Conservation (phyloP, 768 basidiomycete genomes). For the Lactarius evosmus region DNA sequence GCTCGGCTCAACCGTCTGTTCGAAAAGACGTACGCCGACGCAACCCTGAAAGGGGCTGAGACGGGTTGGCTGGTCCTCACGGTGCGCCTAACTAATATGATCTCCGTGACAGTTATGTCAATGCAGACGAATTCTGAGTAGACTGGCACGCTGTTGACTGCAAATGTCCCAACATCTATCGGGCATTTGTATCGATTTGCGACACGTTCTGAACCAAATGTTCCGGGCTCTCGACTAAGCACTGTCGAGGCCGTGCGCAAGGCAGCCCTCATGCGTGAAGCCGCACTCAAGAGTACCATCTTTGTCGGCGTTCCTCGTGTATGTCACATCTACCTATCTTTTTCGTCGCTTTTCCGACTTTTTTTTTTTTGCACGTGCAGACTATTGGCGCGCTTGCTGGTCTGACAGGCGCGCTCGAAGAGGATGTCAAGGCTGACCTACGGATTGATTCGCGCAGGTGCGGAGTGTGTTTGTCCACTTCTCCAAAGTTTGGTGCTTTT, state of each 20-base stretch:
- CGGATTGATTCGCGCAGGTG: slow-evolving; percentile 53
- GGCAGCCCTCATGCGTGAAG: slow-evolving; percentile 85
- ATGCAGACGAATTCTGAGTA: slow-evolving; percentile 31
- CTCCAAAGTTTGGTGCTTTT: slow-evolving; percentile 15
- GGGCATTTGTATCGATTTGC: slow-evolving; percentile 81
- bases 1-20: slow-evolving; percentile 55
- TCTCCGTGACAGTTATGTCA: neutral
- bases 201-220: slow-evolving; percentile 46
- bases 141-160: slow-evolving; percentile 82
- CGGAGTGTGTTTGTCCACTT: slow-evolving; percentile 20
- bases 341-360: neutral
- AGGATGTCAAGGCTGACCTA: slow-evolving; percentile 73
- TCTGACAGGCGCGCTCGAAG: slow-evolving; percentile 71
- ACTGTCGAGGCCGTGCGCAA: slow-evolving; percentile 59
- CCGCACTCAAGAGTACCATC: slow-evolving; percentile 83
- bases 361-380: slow-evolving; percentile 32
- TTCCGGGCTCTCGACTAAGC: slow-evolving; percentile 41
- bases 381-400: slow-evolving; percentile 80
- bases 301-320: slow-evolving; percentile 87
- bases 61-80: slow-evolving; percentile 80
- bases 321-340: slow-evolving; percentile 17
- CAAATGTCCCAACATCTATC: slow-evolving; percentile 75
- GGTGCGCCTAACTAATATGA: slow-evolving; percentile 41
- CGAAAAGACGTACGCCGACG: slow-evolving; percentile 60
- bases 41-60: slow-evolving; percentile 59